phyloP scores from a whole-genome alignment of 164 flowering plant species.

The Cinnamomum chago region DNA sequence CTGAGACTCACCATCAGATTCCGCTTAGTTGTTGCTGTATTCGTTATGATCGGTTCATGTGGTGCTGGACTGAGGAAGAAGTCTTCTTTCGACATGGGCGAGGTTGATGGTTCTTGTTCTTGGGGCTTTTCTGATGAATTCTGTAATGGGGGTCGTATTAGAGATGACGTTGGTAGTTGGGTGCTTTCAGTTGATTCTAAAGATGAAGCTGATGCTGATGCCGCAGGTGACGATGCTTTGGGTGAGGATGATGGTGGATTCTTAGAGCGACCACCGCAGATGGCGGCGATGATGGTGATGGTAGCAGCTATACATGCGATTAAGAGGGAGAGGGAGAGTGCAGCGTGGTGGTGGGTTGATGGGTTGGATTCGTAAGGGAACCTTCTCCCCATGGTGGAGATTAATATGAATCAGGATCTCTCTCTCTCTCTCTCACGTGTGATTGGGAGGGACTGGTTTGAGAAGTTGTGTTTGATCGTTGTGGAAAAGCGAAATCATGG shows the following conservation, averaged over 20 bases:
- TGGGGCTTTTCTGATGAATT: not conserved
- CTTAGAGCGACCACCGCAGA: conserved; percentile 18
- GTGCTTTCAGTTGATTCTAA: not conserved
- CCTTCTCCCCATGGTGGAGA: conserved; percentile 30
- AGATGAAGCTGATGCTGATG: not conserved
- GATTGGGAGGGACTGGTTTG: not conserved
- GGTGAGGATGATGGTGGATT: conserved; percentile 5
- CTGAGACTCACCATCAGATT: conserved; percentile 21
- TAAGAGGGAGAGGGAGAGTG: conserved; percentile 20
- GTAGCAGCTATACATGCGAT: conserved; percentile 23
- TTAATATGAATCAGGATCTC: too few relatives aligned
- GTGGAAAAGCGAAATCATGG: not conserved
- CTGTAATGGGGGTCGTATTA: conserved; percentile 7
- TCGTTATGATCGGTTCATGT: not conserved
- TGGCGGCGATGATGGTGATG: conserved; percentile 21
- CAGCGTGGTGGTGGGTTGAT: conserved; percentile 12
- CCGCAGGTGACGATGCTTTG: not conserved
- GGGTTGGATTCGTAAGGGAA: conserved; percentile 16
- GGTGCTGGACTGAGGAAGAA: not conserved
- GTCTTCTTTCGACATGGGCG: not conserved
- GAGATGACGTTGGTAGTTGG: not conserved
- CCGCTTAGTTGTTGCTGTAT: conserved; percentile 1
- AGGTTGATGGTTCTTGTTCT: not conserved
- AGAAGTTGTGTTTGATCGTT: not conserved
- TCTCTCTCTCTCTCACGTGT: not conserved